Percentiles rank a stretch among this genome's conserved stretches.
Conservation (phyloP, 2,329 filamentous ascomycete genomes). For the Zasmidium angulare region DNA sequence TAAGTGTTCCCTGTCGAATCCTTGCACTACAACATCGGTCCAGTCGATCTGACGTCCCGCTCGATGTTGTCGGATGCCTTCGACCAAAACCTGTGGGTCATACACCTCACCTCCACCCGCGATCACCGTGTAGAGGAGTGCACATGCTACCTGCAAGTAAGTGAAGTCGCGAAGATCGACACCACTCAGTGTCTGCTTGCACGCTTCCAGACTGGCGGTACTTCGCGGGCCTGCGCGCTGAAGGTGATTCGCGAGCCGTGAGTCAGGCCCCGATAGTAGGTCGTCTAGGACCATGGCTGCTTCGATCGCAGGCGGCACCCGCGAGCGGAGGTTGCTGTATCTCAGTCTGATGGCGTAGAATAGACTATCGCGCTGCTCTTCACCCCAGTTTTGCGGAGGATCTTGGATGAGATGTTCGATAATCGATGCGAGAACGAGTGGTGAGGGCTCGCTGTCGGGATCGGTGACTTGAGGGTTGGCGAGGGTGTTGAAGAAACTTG, state of each 20-base stretch:
- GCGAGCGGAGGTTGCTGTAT: constrained; percentile 63
- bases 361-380: constrained; percentile 69
- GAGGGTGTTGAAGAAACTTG: constrained; percentile 74
- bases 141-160: constrained; percentile 79
- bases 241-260: constrained; percentile 63
- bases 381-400: constrained; percentile 81
- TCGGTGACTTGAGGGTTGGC: constrained; percentile 49
- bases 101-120: constrained; percentile 61
- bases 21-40: constrained; percentile 65
- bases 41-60: constrained; percentile 60
- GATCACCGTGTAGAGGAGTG: constrained; percentile 69
- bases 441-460: constrained; percentile 64
- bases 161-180: constrained; percentile 64
- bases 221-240: constrained; percentile 73
- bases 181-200: constrained; percentile 58
- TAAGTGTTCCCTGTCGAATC: constrained; percentile 77
- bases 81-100: constrained; percentile 69
- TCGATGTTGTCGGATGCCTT: constrained; percentile 56
- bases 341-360: constrained; percentile 65
- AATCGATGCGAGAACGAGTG: constrained; percentile 73
- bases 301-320: constrained; percentile 69
- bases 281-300: constrained; percentile 69
- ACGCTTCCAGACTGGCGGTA: constrained; percentile 72
- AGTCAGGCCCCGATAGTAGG: constrained; percentile 60
- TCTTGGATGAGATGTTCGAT: constrained; percentile 85